Evolutionary conservation across 176 grass and related monocot species (phyloP).

Genomic region (Miscanthus lutarioriparius): DNA sequence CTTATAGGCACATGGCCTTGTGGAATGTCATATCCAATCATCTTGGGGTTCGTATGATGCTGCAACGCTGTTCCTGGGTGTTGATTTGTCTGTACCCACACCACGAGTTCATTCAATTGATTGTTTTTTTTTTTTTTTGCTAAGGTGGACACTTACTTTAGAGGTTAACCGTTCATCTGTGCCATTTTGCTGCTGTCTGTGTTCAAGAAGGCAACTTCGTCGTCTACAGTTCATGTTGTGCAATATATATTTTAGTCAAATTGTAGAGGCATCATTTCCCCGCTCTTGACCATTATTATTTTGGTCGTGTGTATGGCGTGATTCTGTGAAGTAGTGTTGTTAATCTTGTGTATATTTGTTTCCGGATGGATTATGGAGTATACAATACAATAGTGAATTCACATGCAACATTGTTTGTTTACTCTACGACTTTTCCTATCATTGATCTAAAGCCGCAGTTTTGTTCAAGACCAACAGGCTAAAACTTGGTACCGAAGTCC

Average conservation of each 20-base stretch:
- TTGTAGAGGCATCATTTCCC: slow-evolving; percentile 11
- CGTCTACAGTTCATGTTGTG: slow-evolving; percentile 12
- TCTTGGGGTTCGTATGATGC: background rate
- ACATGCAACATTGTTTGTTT: background rate
- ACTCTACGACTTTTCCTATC: no score
- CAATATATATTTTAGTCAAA: slow-evolving; percentile 29
- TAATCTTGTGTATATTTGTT: slow-evolving; percentile 34
- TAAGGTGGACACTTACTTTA: slow-evolving; percentile 14
- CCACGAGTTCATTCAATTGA: slow-evolving; percentile 42
- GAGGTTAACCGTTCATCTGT: background rate
- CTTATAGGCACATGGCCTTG: background rate
- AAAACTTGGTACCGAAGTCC: background rate
- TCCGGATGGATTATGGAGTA: background rate
- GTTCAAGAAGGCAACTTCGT: background rate
- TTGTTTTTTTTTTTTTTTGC: slow-evolving; percentile 19
- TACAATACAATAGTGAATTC: slow-evolving; percentile 21
- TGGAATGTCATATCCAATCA: slow-evolving; percentile 6
- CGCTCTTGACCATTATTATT: slow-evolving; percentile 23
- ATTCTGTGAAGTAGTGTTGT: slow-evolving; percentile 2
- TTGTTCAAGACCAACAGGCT: background rate
- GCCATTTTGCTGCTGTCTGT: background rate
- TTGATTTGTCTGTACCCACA: background rate
- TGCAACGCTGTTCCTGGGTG: slow-evolving; percentile 6
- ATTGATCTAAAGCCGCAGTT: background rate
- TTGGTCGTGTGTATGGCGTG: slow-evolving; percentile 42